Base-by-base conservation (phyloP, 192 early-diverging fungal species). In the Lunasporangiospora selenospora region DNA sequence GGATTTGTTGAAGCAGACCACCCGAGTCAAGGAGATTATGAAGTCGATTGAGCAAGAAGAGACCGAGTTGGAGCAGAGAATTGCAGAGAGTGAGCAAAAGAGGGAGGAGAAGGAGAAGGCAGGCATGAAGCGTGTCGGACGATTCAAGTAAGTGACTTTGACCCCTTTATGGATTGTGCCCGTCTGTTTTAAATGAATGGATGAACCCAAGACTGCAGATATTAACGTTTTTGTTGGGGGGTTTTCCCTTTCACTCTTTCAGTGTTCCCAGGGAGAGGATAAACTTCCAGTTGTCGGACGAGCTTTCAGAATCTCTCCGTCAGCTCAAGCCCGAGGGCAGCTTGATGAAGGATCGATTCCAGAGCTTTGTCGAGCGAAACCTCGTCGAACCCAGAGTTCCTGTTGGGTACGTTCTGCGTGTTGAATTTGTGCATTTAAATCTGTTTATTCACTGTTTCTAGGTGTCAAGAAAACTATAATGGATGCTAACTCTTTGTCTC, bases 241-340 rank as follows among this genome's bases (percentile, higher is more conserved):
- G n/a, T n/a, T n/a, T n/a, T n/a, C n/a, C n/a, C 9, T 30, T 23
- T 6, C 29, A 0, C 18, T 15, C 36, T 45, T 38, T 29, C 47
- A 73, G 69, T 37, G 58, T 73, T 23, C 69, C 69, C 33, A 73
- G 63, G 53, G 69, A 73, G 43, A 73, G 69, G 69, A 73, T 73
- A 73, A 59, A 73, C 48, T 59, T 73, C 30, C 69, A 73, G 23
- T 43, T 73, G 31, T 69, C 79, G 36, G 85, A 87, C 19, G 85
- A 87, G 62, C 65, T 87, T 10, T 57, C 69, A 7, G 85, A 87
- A 55, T 77, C 75, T 11, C 46, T 85, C 51, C 65, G 83, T 48
- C 39, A 51, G 24, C 54, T 81, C 49, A 78, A 87, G 77, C 86
- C 86, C 16, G 86, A 88, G 65, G 86, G 86, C 18, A 87, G 78